phyloP scores from a whole-genome alignment of 176 grass and related monocot species.

The Eremochloa ophiuroides region DNA sequence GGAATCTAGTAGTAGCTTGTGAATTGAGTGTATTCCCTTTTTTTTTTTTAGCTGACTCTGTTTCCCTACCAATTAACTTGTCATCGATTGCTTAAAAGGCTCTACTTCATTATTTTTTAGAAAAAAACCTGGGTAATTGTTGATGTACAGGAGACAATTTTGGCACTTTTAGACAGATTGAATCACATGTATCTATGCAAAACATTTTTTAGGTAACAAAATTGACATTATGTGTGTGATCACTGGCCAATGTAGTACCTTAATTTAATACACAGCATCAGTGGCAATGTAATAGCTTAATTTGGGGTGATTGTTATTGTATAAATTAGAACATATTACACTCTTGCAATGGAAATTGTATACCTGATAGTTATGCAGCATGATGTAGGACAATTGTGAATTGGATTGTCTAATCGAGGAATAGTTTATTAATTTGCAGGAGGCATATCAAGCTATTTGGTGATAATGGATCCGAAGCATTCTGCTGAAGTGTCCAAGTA shows the following conservation, averaged over 20 bases:
- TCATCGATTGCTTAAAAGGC: background rate
- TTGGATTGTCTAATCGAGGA: conserved; percentile 12
- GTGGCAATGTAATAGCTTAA: background rate
- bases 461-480: conserved; percentile 72
- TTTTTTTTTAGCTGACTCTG: background rate
- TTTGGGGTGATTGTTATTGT: background rate
- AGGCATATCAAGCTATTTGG: conserved; percentile 19
- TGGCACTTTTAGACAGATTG: background rate
- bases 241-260: background rate
- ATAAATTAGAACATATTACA: background rate
- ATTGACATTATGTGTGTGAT: background rate
- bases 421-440: conserved; percentile 17
- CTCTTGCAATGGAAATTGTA: background rate
- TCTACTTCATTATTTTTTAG: background rate
- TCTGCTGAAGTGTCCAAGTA: conserved; percentile 63
- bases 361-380: background rate
- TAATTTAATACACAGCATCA: background rate
- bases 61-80: background rate
- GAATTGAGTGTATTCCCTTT: background rate
- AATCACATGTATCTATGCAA: background rate
- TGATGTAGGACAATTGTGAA: background rate
- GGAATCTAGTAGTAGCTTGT: background rate
- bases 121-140: background rate
- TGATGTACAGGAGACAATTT: background rate
- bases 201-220: background rate